Conservation (phyloP, 179 eudicot genomes). For the Amaranthus tricolor region DNA sequence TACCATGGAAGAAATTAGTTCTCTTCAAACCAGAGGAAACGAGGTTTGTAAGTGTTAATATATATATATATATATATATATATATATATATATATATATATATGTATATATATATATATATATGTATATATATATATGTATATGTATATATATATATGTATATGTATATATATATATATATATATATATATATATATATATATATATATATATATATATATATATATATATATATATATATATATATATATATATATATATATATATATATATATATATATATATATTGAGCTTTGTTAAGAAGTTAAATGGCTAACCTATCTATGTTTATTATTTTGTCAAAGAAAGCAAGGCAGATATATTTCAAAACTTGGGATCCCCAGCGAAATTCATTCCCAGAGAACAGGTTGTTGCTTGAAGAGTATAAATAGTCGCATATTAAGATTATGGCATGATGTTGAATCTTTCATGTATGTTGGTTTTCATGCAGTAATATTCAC, state of each 20-base stretch:
- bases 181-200: too few species aligned
- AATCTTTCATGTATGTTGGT: background rate
- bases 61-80: background rate
- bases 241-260: too few species aligned
- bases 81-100: background rate
- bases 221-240: too few species aligned
- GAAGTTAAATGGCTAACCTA: conserved; percentile 15
- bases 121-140: too few species aligned
- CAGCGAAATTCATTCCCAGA: conserved; percentile 56
- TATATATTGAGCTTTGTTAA: background rate
- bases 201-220: too few species aligned
- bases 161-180: too few species aligned
- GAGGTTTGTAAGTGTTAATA: conserved; percentile 41
- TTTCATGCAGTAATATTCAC: conserved; percentile 52
- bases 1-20: conserved; percentile 53
- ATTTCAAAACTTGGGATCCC: conserved; percentile 73
- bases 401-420: conserved; percentile 38
- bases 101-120: too few species aligned
- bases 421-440: background rate
- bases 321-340: background rate
- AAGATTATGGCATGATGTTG: too few species aligned
- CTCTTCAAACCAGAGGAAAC: conserved; percentile 84
- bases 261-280: background rate
- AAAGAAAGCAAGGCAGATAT: conserved; percentile 67
- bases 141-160: too few species aligned